phyloP scores from a whole-genome alignment of 2,329 filamentous ascomycete genomes.

The Sporothrix brasiliensis region DNA sequence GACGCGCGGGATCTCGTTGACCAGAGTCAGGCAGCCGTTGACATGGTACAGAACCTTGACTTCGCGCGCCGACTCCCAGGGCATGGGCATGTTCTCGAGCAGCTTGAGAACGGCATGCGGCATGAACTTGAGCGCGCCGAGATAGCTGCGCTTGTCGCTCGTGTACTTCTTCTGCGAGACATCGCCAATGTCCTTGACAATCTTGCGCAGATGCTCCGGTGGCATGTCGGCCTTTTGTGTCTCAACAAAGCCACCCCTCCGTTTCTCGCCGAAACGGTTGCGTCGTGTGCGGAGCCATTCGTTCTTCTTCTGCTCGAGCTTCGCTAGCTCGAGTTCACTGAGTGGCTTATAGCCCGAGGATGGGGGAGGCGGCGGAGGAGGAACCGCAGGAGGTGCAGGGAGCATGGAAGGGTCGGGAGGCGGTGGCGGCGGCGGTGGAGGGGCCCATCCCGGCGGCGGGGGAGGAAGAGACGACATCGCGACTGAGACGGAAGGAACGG shows the following conservation, averaged over 20 bases:
- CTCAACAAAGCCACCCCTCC: slow-evolving; percentile 94
- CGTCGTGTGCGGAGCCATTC: slow-evolving; percentile 94
- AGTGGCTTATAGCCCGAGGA: slow-evolving; percentile 73
- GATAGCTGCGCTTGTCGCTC: slow-evolving; percentile 95
- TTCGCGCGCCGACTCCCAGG: slow-evolving; percentile 94
- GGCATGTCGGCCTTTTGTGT: slow-evolving; percentile 99
- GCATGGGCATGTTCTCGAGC: slow-evolving; percentile 99
- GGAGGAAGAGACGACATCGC: slow-evolving; percentile 43
- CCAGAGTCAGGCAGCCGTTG: slow-evolving; percentile 93
- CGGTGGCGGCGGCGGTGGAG: slow-evolving; percentile 54
- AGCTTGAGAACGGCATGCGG: slow-evolving; percentile 96
- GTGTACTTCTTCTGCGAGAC: slow-evolving; percentile 99
- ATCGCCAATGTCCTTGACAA: slow-evolving; percentile 97
- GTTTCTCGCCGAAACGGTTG: slow-evolving; percentile 94
- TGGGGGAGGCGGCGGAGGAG: slow-evolving; percentile 67
- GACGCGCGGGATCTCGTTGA: slow-evolving; percentile 94
- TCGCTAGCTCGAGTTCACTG: slow-evolving; percentile 80
- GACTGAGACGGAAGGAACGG: neutral
- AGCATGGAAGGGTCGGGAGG: slow-evolving; percentile 49
- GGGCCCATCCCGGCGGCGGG: slow-evolving; percentile 61
- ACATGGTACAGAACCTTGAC: slow-evolving; percentile 99
- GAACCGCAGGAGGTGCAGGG: slow-evolving; percentile 58
- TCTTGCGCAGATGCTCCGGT: slow-evolving; percentile 96
- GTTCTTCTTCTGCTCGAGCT: slow-evolving; percentile 98
- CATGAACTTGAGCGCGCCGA: slow-evolving; percentile 98